phyloP scores from a whole-genome alignment of 1,284 basidiomycete species.

The Cutaneotrichosporon dermatis region DNA sequence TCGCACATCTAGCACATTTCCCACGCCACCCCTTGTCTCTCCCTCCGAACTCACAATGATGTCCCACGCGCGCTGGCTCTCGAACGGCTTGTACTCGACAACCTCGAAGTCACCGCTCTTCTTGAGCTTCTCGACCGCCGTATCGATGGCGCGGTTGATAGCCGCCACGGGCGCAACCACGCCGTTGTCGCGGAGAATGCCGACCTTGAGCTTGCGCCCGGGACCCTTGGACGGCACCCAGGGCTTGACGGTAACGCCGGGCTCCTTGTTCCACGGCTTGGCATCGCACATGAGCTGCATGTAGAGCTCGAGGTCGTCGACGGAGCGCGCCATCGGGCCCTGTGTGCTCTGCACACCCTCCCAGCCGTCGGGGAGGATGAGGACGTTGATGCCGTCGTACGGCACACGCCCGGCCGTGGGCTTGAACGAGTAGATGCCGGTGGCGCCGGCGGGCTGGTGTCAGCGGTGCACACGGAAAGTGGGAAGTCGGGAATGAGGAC shows the following conservation, averaged over 20 bases:
- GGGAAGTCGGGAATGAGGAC: neutral
- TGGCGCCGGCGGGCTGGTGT: constrained; percentile 27
- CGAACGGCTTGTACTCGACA: constrained; percentile 27
- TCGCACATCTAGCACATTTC: too few relatives aligned
- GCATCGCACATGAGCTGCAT: constrained; percentile 32
- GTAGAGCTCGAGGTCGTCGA: constrained; percentile 42
- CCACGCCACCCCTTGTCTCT: neutral
- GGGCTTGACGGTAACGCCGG: constrained; percentile 9
- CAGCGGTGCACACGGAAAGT: neutral
- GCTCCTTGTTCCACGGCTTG: constrained; percentile 41
- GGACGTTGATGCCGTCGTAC: constrained; percentile 30
- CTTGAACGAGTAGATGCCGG: constrained; percentile 45
- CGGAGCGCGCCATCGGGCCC: constrained; percentile 39
- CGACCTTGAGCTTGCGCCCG: constrained; percentile 32
- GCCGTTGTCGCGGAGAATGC: constrained; percentile 48
- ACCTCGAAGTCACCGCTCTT: constrained; percentile 27
- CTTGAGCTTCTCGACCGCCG: constrained; percentile 28
- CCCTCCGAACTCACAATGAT: constrained; percentile 19
- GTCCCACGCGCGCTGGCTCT: constrained; percentile 25
- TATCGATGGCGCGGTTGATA: constrained; percentile 41
- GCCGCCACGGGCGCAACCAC: constrained; percentile 45
- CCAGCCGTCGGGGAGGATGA: constrained; percentile 20
- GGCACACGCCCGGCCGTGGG: constrained; percentile 40
- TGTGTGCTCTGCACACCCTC: constrained; percentile 36
- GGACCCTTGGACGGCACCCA: neutral